These are phyloP conservation scores for Solanum habrochaites DNA, from an alignment of 257 asterid genomes.

Conservation along the genomic window DNA sequence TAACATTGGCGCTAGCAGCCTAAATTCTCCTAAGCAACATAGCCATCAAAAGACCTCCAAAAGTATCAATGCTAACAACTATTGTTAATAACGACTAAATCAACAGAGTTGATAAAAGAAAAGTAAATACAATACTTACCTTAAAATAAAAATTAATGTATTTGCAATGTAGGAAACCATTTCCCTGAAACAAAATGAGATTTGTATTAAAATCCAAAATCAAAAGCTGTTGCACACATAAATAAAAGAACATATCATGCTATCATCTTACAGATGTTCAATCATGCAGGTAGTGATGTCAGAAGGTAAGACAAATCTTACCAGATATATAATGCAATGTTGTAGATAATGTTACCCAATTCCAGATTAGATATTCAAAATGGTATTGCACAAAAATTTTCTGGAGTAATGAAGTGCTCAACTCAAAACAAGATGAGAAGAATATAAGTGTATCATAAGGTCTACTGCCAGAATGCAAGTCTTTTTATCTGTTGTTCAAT, in stretches of 20 bases:
- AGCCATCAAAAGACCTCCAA: not conserved
- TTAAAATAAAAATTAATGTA: slow-evolving; percentile 86
- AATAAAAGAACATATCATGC: not conserved
- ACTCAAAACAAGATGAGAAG: not conserved
- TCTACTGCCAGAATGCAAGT: not conserved
- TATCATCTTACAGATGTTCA: not conserved
- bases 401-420: not conserved
- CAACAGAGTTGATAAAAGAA: not conserved
- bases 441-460: not conserved
- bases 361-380: not conserved
- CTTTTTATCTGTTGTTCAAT: not conserved
- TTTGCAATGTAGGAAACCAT: slow-evolving; percentile 94
- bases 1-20: not conserved
- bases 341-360: not conserved
- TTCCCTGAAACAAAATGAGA: slow-evolving; percentile 67
- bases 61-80: not conserved
- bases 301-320: not conserved
- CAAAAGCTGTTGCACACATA: not conserved
- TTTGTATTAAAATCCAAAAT: slow-evolving; percentile 4
- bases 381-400: not conserved
- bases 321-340: not conserved
- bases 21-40: not conserved
- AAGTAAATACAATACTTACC: slow-evolving; percentile 31
- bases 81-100: not conserved
- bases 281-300: not conserved